Conservation (phyloP, 2,329 filamentous ascomycete genomes). For the Verticillium tricorpus region DNA sequence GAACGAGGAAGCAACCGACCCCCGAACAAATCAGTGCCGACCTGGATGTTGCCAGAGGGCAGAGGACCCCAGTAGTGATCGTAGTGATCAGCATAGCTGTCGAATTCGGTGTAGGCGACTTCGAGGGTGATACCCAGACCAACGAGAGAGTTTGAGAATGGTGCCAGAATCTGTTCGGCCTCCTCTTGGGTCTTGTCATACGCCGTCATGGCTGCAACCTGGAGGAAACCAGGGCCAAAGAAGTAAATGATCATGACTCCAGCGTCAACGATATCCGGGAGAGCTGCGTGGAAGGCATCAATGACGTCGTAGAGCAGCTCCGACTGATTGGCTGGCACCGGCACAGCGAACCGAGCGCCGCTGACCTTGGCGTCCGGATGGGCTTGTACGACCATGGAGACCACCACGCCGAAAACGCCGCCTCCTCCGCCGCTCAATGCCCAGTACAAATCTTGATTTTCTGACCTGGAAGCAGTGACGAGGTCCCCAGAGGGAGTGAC, state of each 20-base stretch:
- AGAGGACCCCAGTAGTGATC: constrained; percentile 13
- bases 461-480: constrained; percentile 33
- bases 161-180: constrained; percentile 32
- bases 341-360: constrained; percentile 23
- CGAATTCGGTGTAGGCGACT: constrained; percentile 25
- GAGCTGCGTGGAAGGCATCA: constrained; percentile 17
- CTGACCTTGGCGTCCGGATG: constrained; percentile 36
- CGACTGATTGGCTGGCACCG: background rate
- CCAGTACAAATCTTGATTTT: constrained; percentile 44
- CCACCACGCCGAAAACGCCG: constrained; percentile 41
- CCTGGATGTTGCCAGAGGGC: constrained; percentile 22
- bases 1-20: constrained; percentile 27
- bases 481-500: constrained; percentile 40
- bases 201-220: constrained; percentile 37
- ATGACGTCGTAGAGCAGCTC: constrained; percentile 10
- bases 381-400: constrained; percentile 48
- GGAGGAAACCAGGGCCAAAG: constrained; percentile 35
- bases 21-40: constrained; percentile 22
- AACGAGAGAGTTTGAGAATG: constrained; percentile 28
- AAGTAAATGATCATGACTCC: constrained; percentile 43
- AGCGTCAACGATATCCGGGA: constrained; percentile 36
- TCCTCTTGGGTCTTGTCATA: constrained; percentile 37
- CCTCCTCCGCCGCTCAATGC: constrained; percentile 42
- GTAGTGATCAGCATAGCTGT: constrained; percentile 17
- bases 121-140: constrained; percentile 18